These are phyloP conservation scores for Nakazawaea wyomingensis DNA, from an alignment of 805 yeast genomes.

Conservation along the genomic window DNA sequence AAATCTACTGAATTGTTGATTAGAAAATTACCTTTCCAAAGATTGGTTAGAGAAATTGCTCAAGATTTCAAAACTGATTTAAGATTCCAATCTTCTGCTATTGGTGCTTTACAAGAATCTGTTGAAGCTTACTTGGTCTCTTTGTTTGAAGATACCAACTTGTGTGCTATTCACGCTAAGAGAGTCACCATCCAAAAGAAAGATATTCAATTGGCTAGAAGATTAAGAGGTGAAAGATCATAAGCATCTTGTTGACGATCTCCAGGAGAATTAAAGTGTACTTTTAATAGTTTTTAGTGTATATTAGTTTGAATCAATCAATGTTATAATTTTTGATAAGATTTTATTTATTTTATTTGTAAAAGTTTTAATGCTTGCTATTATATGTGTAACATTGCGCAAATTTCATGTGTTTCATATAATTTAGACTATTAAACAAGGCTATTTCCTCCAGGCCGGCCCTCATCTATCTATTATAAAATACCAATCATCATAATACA, in stretches of 20 bases:
- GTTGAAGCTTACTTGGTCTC: conserved; percentile 97
- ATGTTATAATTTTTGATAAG: neutral
- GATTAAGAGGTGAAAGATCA: conserved; percentile 96
- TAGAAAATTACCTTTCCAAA: conserved; percentile 95
- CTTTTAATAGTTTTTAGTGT: conserved; percentile 10
- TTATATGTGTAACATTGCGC: no score
- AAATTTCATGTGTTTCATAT: no score
- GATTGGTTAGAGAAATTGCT: conserved; percentile 94
- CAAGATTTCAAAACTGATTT: conserved; percentile 90
- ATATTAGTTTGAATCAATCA: conserved; percentile 9
- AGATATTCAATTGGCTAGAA: conserved; percentile 96
- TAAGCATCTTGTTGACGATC: conserved; percentile 27
- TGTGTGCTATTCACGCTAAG: conserved; percentile 98
- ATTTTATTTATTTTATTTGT: no score
- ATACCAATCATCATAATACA: no score
- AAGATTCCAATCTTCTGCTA: conserved; percentile 96
- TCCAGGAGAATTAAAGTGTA: conserved; percentile 5
- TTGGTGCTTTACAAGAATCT: conserved; percentile 97
- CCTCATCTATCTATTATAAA: no score
- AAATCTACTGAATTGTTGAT: conserved; percentile 91
- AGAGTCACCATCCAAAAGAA: conserved; percentile 98
- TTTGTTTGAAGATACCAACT: conserved; percentile 94
- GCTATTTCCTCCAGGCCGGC: no score
- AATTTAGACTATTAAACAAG: no score
- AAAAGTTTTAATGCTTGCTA: no score